Evolutionary conservation across 192 early-diverging fungal species (phyloP), one percentile per base, ranked within the genome.

Genomic region (Coemansia sp.): DNA sequence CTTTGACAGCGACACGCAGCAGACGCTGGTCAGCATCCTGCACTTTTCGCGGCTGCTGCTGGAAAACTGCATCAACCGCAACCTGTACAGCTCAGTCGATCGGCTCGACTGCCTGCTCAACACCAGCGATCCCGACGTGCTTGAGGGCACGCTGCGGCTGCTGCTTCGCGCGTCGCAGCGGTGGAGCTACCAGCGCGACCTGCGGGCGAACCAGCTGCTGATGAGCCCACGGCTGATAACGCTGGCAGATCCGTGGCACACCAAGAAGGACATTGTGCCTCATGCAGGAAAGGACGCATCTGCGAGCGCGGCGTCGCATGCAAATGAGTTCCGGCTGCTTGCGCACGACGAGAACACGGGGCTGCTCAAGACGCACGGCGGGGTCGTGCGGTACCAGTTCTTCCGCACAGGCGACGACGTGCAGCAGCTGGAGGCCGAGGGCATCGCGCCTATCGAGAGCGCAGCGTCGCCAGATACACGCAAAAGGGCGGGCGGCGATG

Each of bases 1-100:
- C 16, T 87, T 95, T 65, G 71, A 83, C 12, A 27, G 67, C 8
- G 54, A 65, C 29, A 83, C 82, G 23, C 88, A 87, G 57, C 54
- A 54, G 29, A 58, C 89, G 22, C 47, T 89, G 30, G 62, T 91
- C 1, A 82, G 88, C 1, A 85, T 95, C 35, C 62, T 96, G 50
- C 56, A 78, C 38, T 90, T 97, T 46, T 89, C 92, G 35, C 84
- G 87, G 18, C 62, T 88, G 16, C 73, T 99, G 51, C 88, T 95
- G 79, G 95, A 99, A 66, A 93, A 92, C 68, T 94, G 92, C 62
- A 94, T 95, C 43, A 98, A 95, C 65, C 84, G 97, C 42, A 94
- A 91, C 58, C 75, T 97, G 23, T 99, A 97, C 71, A 91, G 85
- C 54, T 96, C 94, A 33, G 64, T 82, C 4, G 82, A 94, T 87